Percentiles rank a stretch among this genome's conserved stretches.
Conservation (phyloP, 768 basidiomycete genomes). For the Leucogyrophana mollusca region DNA sequence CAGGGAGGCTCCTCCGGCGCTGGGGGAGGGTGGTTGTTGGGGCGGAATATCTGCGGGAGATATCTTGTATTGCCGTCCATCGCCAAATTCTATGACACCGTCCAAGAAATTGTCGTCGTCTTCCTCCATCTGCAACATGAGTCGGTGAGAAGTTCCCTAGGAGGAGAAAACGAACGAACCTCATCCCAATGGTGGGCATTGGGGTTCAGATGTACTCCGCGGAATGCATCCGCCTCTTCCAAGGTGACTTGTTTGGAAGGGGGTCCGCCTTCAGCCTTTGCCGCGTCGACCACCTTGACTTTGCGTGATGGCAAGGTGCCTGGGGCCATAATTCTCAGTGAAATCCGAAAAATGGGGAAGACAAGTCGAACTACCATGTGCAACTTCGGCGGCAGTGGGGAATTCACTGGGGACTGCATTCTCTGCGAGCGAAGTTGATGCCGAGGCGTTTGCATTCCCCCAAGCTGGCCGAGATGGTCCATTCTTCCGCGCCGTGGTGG, state of each 20-base stretch:
- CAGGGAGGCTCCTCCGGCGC: slow-evolving; percentile 10
- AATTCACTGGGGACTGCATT: slow-evolving; percentile 65
- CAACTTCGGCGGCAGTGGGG: slow-evolving; percentile 95
- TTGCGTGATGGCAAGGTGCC: slow-evolving; percentile 7
- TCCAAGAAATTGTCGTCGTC: slow-evolving; percentile 90
- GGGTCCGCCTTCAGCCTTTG: slow-evolving; percentile 52
- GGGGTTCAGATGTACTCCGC: slow-evolving; percentile 90
- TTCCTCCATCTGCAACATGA: slow-evolving; percentile 69
- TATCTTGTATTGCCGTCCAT: slow-evolving; percentile 89
- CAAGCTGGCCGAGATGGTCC: slow-evolving; percentile 58
- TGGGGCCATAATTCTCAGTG: slow-evolving; percentile 11
- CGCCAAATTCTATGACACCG: slow-evolving; percentile 92
- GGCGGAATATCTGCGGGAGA: slow-evolving; percentile 43
- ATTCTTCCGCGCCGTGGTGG: slow-evolving; percentile 34
- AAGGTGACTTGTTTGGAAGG: slow-evolving; percentile 56
- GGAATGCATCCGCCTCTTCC: slow-evolving; percentile 91
- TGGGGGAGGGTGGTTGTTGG: slow-evolving; percentile 22
- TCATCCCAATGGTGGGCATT: slow-evolving; percentile 98
- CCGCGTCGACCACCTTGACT: slow-evolving; percentile 30
- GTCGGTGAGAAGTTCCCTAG: slow-evolving; percentile 8
- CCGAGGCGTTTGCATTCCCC: slow-evolving; percentile 55
- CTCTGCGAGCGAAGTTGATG: slow-evolving; percentile 37
- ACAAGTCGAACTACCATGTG: slow-evolving; percentile 57
- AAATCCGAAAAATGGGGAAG: neutral
- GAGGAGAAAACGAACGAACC: slow-evolving; percentile 47